Evolutionary conservation across 2,329 filamentous ascomycete genomes (phyloP).

Genomic region (Botrytis cinerea): DNA sequence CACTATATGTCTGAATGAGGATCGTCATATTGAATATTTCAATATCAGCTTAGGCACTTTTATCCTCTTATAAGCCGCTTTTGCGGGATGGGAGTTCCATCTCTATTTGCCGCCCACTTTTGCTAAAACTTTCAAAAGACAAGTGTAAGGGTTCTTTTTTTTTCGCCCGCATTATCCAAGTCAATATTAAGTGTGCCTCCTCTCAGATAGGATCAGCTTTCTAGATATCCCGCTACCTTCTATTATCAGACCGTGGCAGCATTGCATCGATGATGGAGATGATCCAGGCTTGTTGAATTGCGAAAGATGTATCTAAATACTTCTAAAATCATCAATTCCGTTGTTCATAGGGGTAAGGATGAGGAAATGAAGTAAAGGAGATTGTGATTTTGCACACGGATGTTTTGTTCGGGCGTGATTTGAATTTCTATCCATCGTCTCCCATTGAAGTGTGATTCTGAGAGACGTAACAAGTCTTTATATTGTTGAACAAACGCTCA

Average conservation of each 20-base stretch:
- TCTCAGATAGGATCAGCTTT: accelerated
- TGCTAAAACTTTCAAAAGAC: no score
- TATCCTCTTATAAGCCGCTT: no score
- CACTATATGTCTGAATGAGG: no score
- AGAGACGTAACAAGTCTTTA: not conserved
- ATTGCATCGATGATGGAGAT: accelerated
- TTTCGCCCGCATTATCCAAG: no score
- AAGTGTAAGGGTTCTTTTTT: no score
- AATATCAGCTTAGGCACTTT: no score
- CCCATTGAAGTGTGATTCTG: not conserved
- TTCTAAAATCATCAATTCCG: not conserved
- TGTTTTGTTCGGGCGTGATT: not conserved
- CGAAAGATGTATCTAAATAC: not conserved
- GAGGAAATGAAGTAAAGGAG: accelerated
- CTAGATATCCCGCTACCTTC: accelerated
- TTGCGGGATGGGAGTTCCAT: no score
- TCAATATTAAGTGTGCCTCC: not conserved
- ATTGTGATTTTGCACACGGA: not conserved
- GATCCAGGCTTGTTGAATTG: not conserved
- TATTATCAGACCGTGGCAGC: not conserved
- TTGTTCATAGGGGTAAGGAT: not conserved
- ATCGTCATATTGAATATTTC: no score
- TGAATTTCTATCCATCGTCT: not conserved
- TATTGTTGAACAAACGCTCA: not conserved
- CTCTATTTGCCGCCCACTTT: no score